These are phyloP conservation scores for Cardamine chenopodiifolia DNA, from an alignment of 345 rosid species.

Conservation along the genomic window DNA sequence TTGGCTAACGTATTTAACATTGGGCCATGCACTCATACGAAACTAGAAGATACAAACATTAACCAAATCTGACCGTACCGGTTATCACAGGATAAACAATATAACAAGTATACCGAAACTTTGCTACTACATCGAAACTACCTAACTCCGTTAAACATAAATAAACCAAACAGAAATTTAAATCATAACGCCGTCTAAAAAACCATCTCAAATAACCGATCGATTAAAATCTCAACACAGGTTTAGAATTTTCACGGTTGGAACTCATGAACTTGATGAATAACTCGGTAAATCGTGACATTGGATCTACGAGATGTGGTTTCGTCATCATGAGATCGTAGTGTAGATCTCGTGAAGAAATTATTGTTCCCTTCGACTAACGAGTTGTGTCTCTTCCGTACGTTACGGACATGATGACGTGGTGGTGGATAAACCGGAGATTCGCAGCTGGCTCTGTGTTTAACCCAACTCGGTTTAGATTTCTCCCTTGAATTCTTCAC, in stretches of 20 bases:
- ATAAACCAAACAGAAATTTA: slow-evolving; percentile 13
- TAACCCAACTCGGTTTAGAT: slow-evolving; percentile 38
- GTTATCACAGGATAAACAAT: slow-evolving; percentile 19
- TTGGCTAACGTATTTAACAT: background rate
- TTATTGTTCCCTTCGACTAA: slow-evolving; percentile 22
- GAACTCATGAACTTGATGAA: slow-evolving; percentile 37
- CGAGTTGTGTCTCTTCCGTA: slow-evolving; percentile 42
- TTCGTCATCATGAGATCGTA: slow-evolving; percentile 28
- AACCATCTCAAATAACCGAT: slow-evolving; percentile 12
- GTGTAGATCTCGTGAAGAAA: slow-evolving; percentile 31
- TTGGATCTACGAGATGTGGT: slow-evolving; percentile 36
- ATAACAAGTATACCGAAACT: slow-evolving; percentile 38
- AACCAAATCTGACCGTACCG: slow-evolving; percentile 31
- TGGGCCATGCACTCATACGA: slow-evolving; percentile 2
- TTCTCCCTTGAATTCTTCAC: slow-evolving; percentile 32
- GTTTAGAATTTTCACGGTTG: background rate
- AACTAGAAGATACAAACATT: background rate
- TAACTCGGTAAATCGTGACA: slow-evolving; percentile 32
- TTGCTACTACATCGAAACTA: slow-evolving; percentile 25
- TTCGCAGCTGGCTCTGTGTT: slow-evolving; percentile 40
- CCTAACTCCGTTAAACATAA: background rate
- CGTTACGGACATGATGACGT: slow-evolving; percentile 44
- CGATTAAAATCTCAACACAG: background rate
- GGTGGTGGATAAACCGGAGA: slow-evolving; percentile 30
- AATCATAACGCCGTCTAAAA: slow-evolving; percentile 17